phyloP scores from a whole-genome alignment of 164 flowering plant genomes.

The Protea cynaroides region DNA sequence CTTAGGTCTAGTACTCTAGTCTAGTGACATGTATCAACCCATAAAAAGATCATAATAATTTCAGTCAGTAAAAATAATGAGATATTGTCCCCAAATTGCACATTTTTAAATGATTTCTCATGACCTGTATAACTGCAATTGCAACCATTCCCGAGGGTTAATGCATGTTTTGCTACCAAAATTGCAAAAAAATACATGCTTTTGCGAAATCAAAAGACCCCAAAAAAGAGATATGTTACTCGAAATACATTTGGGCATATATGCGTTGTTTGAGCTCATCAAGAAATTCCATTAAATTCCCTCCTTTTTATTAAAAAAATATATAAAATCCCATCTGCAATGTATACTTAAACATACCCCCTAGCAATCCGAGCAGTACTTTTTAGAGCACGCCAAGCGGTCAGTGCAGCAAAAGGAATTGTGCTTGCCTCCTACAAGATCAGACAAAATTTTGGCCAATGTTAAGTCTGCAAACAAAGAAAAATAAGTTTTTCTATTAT shows the following conservation, averaged over 20 bases:
- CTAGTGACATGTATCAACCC: background rate
- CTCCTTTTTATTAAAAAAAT: background rate
- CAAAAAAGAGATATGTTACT: background rate
- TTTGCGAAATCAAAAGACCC: background rate
- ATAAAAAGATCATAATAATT: background rate
- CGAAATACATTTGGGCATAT: too few species aligned
- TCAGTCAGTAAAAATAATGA: background rate
- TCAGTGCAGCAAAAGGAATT: slow-evolving; percentile 95
- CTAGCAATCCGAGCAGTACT: slow-evolving; percentile 74
- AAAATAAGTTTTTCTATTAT: too few species aligned
- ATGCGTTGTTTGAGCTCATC: too few species aligned
- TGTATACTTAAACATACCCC: slow-evolving; percentile 50
- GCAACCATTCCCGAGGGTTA: background rate
- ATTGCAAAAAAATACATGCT: background rate
- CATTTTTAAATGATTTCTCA: background rate
- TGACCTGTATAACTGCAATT: background rate
- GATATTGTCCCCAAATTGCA: background rate
- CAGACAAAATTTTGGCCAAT: slow-evolving; percentile 6
- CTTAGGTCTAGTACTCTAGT: background rate
- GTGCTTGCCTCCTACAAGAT: slow-evolving; percentile 86
- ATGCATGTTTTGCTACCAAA: background rate
- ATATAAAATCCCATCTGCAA: background rate
- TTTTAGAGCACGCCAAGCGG: slow-evolving; percentile 96
- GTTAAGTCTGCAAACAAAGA: too few species aligned
- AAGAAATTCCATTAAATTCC: background rate